Conservation (phyloP, 805 yeast genomes). For the Phaffomyces antillensis region DNA sequence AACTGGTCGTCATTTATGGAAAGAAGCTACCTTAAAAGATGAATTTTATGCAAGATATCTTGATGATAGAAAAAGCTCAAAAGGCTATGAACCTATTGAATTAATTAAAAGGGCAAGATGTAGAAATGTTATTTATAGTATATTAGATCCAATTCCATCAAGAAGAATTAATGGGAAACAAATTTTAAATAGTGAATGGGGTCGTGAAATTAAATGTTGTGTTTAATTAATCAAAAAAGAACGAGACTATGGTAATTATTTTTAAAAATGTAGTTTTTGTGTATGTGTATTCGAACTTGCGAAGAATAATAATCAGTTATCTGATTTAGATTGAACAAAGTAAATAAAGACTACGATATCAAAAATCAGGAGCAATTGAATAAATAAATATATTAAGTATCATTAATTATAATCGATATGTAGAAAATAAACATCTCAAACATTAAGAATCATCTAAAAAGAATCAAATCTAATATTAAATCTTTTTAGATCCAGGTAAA, state of each 20-base stretch:
- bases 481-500: conserved; percentile 25
- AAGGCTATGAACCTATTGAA: conserved; percentile 92
- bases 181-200: conserved; percentile 92
- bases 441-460: neutral
- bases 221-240: conserved; percentile 3
- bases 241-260: neutral
- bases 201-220: conserved; percentile 58
- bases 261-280: too few relatives aligned
- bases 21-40: conserved; percentile 71
- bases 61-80: conserved; percentile 68
- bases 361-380: too few relatives aligned
- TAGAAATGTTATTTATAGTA: conserved; percentile 86
- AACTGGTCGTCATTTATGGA: conserved; percentile 92
- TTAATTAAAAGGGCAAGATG: conserved; percentile 77
- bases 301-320: too few relatives aligned
- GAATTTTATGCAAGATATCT: conserved; percentile 73
- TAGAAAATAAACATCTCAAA: neutral
- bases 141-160: conserved; percentile 84
- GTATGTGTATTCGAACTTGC: too few relatives aligned
- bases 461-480: neutral
- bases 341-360: too few relatives aligned
- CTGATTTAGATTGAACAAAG: too few relatives aligned
- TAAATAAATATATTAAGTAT: too few relatives aligned
- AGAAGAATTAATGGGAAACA: conserved; percentile 86
- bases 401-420: too few relatives aligned